These are phyloP conservation scores for Neurospora sp. DNA, from an alignment of 495 filamentous ascomycete species.

Conservation along the genomic window DNA sequence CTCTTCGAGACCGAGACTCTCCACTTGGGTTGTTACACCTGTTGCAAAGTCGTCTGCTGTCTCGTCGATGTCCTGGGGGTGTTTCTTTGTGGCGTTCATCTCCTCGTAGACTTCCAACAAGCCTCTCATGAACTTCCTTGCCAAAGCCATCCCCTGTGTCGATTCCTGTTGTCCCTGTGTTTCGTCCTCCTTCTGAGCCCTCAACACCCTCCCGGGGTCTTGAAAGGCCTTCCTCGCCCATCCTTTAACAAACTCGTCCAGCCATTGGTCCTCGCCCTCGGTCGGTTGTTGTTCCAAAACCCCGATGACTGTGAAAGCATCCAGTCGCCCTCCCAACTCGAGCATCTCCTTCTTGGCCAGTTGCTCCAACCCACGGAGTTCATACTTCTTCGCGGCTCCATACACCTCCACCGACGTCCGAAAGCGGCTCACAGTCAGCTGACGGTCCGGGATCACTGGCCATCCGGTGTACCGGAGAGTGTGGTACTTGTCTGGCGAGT, in stretches of 20 bases:
- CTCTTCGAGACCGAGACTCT: background rate
- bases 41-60: background rate
- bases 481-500: slow-evolving; percentile 1
- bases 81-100: background rate
- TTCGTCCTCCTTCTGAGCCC: background rate
- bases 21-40: background rate
- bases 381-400: slow-evolving; percentile 1
- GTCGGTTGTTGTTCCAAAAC: background rate
- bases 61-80: background rate
- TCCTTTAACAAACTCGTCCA: background rate
- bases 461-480: background rate
- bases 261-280: background rate
- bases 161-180: background rate
- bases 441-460: background rate
- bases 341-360: slow-evolving; percentile 7
- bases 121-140: background rate
- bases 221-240: background rate
- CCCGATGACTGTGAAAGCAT: background rate
- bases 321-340: background rate
- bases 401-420: slow-evolving; percentile 10
- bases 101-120: background rate
- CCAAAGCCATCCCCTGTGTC: background rate
- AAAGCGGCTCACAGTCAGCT: background rate
- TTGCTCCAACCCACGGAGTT: slow-evolving; percentile 8
- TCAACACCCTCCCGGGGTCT: background rate